These are phyloP conservation scores for Fusarium graminum DNA, from an alignment of 2,329 filamentous ascomycete genomes.

Conservation along the genomic window DNA sequence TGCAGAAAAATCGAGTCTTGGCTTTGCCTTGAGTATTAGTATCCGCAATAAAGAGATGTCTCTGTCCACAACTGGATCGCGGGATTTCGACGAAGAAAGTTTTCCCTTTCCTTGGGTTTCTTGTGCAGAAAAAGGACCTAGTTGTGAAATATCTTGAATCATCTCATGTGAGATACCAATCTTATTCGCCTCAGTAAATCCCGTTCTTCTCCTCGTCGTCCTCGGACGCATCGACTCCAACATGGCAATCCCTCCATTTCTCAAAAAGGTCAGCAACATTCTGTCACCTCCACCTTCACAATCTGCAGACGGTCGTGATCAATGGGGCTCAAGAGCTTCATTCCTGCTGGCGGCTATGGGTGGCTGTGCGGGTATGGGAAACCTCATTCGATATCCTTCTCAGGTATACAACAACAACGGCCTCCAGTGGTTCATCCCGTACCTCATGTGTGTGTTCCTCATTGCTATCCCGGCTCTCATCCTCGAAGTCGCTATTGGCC, in stretches of 20 bases:
- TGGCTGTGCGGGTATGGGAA: constrained; percentile 69
- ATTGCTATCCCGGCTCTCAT: constrained; percentile 69
- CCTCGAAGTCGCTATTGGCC: constrained; percentile 77
- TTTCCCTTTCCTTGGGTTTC: constrained; percentile 6
- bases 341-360: constrained; percentile 71
- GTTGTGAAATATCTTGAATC: constrained; percentile 10
- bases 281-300: constrained; percentile 55
- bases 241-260: constrained; percentile 39
- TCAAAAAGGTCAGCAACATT: constrained; percentile 52
- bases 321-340: constrained; percentile 67
- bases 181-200: not conserved
- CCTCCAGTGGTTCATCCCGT: constrained; percentile 71
- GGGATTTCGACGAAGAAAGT: not conserved
- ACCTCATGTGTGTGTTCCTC: constrained; percentile 66
- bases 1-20: constrained; percentile 13
- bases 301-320: constrained; percentile 61
- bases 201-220: not conserved
- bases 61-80: constrained; percentile 13
- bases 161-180: constrained; percentile 7
- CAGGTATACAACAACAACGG: constrained; percentile 72
- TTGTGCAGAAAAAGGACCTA: constrained; percentile 4
- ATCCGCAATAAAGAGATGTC: constrained; percentile 36
- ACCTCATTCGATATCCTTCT: constrained; percentile 69
- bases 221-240: not conserved
- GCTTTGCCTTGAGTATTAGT: constrained; percentile 13